Percentiles rank a stretch among this genome's conserved stretches.
Conservation (phyloP, 2,329 filamentous ascomycete genomes). For the Macroventuria anomochaeta region DNA sequence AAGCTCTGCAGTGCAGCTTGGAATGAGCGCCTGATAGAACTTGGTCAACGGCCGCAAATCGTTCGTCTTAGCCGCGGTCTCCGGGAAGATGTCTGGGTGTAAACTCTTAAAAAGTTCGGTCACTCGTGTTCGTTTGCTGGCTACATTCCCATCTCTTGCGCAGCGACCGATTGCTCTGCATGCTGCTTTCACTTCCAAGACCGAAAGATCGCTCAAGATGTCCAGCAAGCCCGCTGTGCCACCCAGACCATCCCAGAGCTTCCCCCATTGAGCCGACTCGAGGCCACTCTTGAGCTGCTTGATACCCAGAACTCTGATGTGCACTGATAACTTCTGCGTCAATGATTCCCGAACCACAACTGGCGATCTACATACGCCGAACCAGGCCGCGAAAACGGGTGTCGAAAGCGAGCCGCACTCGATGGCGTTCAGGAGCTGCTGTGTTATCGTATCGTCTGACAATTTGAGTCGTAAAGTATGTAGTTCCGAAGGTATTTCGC, state of each 20-base stretch:
- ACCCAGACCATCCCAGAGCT: slow-evolving; percentile 38
- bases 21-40: slow-evolving; percentile 30
- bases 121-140: slow-evolving; percentile 25
- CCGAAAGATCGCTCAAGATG: slow-evolving; percentile 33
- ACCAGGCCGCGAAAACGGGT: slow-evolving; percentile 31
- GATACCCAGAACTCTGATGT: slow-evolving; percentile 29
- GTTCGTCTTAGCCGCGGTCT: slow-evolving; percentile 14
- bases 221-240: slow-evolving; percentile 33
- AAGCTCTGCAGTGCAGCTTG: slow-evolving; percentile 29
- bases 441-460: slow-evolving; percentile 9
- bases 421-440: slow-evolving; percentile 19
- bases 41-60: slow-evolving; percentile 30
- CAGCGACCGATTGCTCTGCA: slow-evolving; percentile 27
- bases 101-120: slow-evolving; percentile 34
- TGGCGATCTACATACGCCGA: slow-evolving; percentile 31
- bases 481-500: slow-evolving; percentile 2
- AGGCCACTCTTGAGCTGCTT: slow-evolving; percentile 28
- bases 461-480: neutral
- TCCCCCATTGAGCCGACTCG: slow-evolving; percentile 27
- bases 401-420: slow-evolving; percentile 28
- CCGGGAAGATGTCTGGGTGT: slow-evolving; percentile 25
- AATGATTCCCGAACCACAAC: slow-evolving; percentile 24
- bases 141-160: slow-evolving; percentile 18
- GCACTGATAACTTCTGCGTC: slow-evolving; percentile 31
- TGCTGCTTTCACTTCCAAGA: slow-evolving; percentile 28